Conservation (phyloP, 805 yeast species). For the Teunomyces pallodes region DNA sequence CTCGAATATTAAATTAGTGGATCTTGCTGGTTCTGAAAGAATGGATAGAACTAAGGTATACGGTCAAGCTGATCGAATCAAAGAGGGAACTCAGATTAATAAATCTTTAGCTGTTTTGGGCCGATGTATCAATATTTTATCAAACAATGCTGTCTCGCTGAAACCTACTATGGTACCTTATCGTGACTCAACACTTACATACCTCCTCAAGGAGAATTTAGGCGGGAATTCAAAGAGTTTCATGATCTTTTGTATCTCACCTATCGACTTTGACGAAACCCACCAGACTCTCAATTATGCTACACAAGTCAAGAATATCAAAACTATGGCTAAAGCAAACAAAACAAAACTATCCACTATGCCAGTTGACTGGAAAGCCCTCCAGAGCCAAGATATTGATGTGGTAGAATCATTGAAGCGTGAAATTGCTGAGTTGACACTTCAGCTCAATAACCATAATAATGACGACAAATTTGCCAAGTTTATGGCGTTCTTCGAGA, state of each 20-base stretch:
- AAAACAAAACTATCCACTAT: slow-evolving; percentile 24
- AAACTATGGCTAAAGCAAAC: slow-evolving; percentile 54
- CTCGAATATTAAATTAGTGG: slow-evolving; percentile 68
- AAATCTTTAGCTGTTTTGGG: slow-evolving; percentile 78
- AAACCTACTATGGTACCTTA: slow-evolving; percentile 54
- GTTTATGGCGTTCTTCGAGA: slow-evolving; percentile 30
- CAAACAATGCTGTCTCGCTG: slow-evolving; percentile 36
- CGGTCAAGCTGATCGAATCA: slow-evolving; percentile 51
- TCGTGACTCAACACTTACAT: slow-evolving; percentile 72
- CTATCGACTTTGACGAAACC: slow-evolving; percentile 75
- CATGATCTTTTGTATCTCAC: slow-evolving; percentile 84
- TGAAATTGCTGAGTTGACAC: slow-evolving; percentile 31
- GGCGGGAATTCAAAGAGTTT: slow-evolving; percentile 88
- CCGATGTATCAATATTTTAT: slow-evolving; percentile 51
- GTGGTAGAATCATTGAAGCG: slow-evolving; percentile 27
- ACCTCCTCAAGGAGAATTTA: slow-evolving; percentile 69
- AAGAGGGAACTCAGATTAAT: slow-evolving; percentile 77
- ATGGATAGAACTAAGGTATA: slow-evolving; percentile 60
- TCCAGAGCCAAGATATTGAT: slow-evolving; percentile 22
- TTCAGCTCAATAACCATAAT: slow-evolving; percentile 17
- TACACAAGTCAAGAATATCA: slow-evolving; percentile 67
- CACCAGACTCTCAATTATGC: slow-evolving; percentile 77
- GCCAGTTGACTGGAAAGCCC: slow-evolving; percentile 33
- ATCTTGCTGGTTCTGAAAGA: slow-evolving; percentile 82
- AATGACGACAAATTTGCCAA: slow-evolving; percentile 17